Evolutionary conservation across 176 grass and related monocot genomes (phyloP).

Genomic region (Oropetium thomaeum): DNA sequence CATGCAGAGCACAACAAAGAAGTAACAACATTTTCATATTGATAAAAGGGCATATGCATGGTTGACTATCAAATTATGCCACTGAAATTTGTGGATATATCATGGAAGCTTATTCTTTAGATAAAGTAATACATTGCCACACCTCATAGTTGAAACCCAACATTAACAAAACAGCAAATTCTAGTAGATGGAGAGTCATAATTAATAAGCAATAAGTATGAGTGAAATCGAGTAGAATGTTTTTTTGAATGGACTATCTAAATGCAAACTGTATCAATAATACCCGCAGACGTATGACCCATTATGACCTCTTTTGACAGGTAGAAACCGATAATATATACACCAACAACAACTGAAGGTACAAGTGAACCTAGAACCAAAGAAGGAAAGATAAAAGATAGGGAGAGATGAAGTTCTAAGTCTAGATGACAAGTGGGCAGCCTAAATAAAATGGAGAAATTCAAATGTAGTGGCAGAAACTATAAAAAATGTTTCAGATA

Average conservation of each 20-base stretch:
- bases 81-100: not conserved
- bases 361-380: not conserved
- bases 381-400: not conserved
- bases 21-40: not conserved
- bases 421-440: conserved; percentile 9
- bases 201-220: not conserved
- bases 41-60: not conserved
- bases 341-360: not conserved
- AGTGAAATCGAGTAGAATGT: not conserved
- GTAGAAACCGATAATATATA: not conserved
- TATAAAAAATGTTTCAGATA: conserved; percentile 13
- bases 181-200: not conserved
- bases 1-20: conserved; percentile 38
- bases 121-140: not conserved
- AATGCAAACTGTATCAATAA: not conserved
- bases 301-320: not conserved
- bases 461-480: conserved; percentile 10
- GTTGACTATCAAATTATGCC: conserved; percentile 26
- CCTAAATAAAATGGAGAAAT: conserved; percentile 32
- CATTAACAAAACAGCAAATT: conserved; percentile 2
- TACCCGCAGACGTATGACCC: not conserved
- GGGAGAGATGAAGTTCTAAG: conserved; percentile 2
- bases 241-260: not conserved
- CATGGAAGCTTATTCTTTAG: not conserved
- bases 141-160: not conserved